A percentile compares a stretch with the other conserved stretches of the same genome.
Conservation (phyloP, 331 rosid genomes). For the Malus hybrid region DNA sequence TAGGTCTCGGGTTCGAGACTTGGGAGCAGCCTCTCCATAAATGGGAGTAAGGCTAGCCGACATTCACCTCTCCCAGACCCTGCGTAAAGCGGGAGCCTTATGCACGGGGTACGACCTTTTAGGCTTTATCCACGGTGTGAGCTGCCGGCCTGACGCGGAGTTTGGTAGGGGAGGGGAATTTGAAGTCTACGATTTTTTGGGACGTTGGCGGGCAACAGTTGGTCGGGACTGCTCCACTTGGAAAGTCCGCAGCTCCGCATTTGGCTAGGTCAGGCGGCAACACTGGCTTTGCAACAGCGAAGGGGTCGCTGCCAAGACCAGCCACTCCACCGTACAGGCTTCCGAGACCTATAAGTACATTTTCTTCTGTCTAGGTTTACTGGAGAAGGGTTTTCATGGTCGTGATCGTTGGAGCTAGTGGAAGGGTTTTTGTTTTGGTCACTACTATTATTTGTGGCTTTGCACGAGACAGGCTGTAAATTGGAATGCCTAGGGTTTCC, state of each 20-base stretch:
- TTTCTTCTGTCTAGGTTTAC: slow-evolving; percentile 37
- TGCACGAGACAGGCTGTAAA: slow-evolving; percentile 15
- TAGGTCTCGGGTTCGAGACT: too few relatives aligned
- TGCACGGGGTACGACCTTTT: too few relatives aligned
- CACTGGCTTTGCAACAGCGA: slow-evolving; percentile 46
- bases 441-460: neutral
- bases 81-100: too few relatives aligned
- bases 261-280: slow-evolving; percentile 35
- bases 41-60: too few relatives aligned
- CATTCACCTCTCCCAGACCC: too few relatives aligned
- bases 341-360: slow-evolving; percentile 61
- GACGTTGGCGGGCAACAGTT: slow-evolving; percentile 27
- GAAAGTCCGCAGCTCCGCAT: slow-evolving; percentile 56
- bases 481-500: neutral
- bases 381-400: neutral
- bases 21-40: too few relatives aligned
- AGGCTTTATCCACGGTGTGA: too few relatives aligned
- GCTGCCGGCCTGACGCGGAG: too few relatives aligned
- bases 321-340: slow-evolving; percentile 41
- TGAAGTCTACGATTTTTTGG: too few relatives aligned
- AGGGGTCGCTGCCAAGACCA: slow-evolving; percentile 17
- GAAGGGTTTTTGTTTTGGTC: neutral
- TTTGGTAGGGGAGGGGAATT: too few relatives aligned
- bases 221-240: slow-evolving; percentile 13
- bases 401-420: neutral